phyloP scores from a whole-genome alignment of 192 early-diverging fungal species.

The Diversispora epigaea region DNA sequence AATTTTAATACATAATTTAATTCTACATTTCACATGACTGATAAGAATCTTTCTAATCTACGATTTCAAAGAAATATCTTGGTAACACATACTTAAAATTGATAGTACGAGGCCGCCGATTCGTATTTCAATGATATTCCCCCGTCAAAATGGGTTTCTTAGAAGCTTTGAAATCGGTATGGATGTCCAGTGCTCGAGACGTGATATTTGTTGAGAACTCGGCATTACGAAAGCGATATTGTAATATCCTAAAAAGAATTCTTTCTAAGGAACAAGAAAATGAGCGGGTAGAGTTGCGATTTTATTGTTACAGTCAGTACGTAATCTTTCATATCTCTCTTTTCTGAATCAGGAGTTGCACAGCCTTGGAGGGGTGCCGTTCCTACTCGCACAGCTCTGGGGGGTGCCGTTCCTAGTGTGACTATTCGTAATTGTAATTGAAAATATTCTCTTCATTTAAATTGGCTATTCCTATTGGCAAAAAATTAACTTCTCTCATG shows the following conservation, averaged over 20 bases:
- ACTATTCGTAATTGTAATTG: background rate
- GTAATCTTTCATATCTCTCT: background rate
- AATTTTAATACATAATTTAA: too few species aligned
- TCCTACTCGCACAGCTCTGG: background rate
- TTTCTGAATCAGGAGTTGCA: conserved; percentile 5
- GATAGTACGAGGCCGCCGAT: background rate
- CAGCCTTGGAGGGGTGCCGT: conserved; percentile 7
- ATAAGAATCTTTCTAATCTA: too few species aligned
- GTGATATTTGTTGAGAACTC: background rate
- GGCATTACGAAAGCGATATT: background rate
- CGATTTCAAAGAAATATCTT: too few species aligned
- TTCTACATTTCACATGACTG: too few species aligned
- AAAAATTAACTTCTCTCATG: background rate
- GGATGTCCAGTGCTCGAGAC: background rate
- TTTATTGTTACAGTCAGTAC: conserved; percentile 2
- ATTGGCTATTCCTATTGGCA: background rate
- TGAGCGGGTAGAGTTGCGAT: background rate
- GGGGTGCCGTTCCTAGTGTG: background rate
- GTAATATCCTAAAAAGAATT: conserved; percentile 9
- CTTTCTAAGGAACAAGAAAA: background rate
- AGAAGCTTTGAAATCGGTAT: background rate
- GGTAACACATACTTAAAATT: too few species aligned
- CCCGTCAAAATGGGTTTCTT: background rate
- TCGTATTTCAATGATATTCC: conserved; percentile 8
- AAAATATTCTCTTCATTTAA: background rate